Evolutionary conservation across 2,329 filamentous ascomycete species (phyloP), one percentile per base, ranked within the genome.

Genomic region (Aspergillus piperis): DNA sequence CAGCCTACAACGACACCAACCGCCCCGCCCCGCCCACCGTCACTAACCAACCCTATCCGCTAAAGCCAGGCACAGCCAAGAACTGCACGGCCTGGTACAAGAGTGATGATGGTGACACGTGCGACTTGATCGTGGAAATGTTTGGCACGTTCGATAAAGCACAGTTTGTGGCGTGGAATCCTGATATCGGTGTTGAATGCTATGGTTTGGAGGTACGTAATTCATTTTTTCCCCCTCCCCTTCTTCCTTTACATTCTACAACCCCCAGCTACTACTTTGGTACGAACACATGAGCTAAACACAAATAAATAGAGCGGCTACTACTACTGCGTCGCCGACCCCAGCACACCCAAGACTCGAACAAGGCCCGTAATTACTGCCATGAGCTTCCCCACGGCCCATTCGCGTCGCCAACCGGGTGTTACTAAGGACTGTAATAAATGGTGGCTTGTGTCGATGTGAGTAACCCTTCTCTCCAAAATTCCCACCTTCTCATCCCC

Each of bases 81-180:
- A 59, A 54, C 38, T 61, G 49, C 54, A 59, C 57, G 27, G 53
- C 48, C 11, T 62, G 59, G 62, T 42, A 59, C 49, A 23, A 54
- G 25, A 51, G 47, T 7, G 44, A 21, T 6, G 17, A 51, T 6
- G 58, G 51, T 5, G 61, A 66, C 11, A 64, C 36, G 1, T 62
- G 62, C 15, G n/a, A 21, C 8, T 47, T 47, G 10, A 63, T 67
- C 30, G 42, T 56, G 10, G 15, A 19, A 7, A 55, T 39, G 32
- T 62, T 62, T 10, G 56, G 56, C 21, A 62, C 60, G 8, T 62
- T 62, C 38, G 54, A 57, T 4, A 27, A 50, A 11, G 17, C 55
- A 8, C 50, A 62, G 21, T 62, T 62, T 19, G 25, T 62, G n/a
- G 27, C 47, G 15, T 62, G 60, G 60, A 62, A 62, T 49, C 60